Evolutionary conservation across 2,329 filamentous ascomycete genomes (phyloP), one percentile per base, ranked within the genome.

Genomic region (Trichoderma sp.): DNA sequence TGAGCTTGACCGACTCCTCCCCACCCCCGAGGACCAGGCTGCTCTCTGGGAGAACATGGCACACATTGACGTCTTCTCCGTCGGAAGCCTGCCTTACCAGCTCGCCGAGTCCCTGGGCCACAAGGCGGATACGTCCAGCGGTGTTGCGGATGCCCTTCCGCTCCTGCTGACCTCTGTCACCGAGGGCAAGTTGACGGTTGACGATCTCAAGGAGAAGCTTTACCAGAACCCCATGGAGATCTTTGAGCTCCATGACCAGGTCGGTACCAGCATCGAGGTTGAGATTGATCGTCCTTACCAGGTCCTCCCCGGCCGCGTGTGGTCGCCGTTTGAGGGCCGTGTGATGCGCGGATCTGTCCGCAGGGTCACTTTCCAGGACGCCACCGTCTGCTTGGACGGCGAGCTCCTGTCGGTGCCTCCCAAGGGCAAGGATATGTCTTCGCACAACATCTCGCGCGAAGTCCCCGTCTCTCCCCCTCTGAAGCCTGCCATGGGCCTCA

Each of bases 181-280:
- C 5, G 93, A 95, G 81, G 93, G 93, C 77, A 92, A 88, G 80
- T 84, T 95, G 79, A 94, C 92, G 4, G 84, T 95, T 45, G 93
- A 95, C 38, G 93, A 95, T 81, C 89, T 95, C 82, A 92, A 90
- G 81, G 82, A 85, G 74, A 91, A 92, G 59, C 88, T 95, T 64
- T 93, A 95, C 82, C 92, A 94, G 81, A 95, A 95, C 82, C 93
- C 93, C 3, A 93, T 93, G 86, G 89, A 90, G 81, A 95, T 95
- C 80, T 95, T 95, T 79, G 93, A 95, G 85, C 89, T 95, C 68
- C 93, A 95, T 78, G 93, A 95, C 79, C 93, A 95, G 84, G 85
- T 89, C n/a, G 91, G 91, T 75, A 92, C 92, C 50, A 90, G 90
- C 6, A 88, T 95, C 45, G 93, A 95, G 85, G 89, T 94, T 27